These are phyloP conservation scores for Carallia brachiata DNA, from an alignment of 345 rosid genomes.

Conservation along the genomic window DNA sequence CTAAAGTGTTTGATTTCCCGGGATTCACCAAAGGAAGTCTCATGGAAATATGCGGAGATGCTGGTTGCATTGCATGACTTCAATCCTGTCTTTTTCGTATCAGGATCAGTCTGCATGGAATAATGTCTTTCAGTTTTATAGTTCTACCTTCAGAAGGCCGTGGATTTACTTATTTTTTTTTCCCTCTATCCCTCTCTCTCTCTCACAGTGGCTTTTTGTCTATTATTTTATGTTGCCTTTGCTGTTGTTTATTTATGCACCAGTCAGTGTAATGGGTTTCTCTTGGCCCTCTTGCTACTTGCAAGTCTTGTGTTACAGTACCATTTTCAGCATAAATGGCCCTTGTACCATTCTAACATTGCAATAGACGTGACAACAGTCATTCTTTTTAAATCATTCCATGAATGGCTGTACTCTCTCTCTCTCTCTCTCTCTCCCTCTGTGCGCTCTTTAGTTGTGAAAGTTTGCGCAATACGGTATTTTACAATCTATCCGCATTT, in stretches of 20 bases:
- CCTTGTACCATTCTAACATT: constrained; percentile 8
- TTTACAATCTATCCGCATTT: no score
- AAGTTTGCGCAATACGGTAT: no score
- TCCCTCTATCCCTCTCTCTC: neutral
- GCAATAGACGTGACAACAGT: neutral
- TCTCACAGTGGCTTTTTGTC: neutral
- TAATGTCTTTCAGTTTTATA: neutral
- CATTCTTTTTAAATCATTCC: neutral
- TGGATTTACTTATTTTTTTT: constrained; percentile 1
- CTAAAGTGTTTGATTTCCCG: neutral
- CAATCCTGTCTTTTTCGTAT: constrained; percentile 1
- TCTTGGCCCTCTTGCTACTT: neutral
- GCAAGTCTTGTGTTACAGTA: neutral
- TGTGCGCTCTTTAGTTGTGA: no score
- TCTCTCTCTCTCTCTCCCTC: no score
- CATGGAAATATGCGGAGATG: constrained; percentile 1
- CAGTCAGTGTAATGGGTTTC: neutral
- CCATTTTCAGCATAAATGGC: constrained; percentile 7
- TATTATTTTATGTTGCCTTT: neutral
- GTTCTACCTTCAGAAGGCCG: constrained; percentile 4
- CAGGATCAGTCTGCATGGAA: constrained; percentile 12
- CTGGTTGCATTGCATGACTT: constrained; percentile 1
- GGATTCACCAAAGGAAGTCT: constrained; percentile 16
- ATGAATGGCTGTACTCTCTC: neutral
- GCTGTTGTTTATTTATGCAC: neutral